Evolutionary conservation across 2,329 filamentous ascomycete genomes (phyloP).

Genomic region (Diaporthe sp.): DNA sequence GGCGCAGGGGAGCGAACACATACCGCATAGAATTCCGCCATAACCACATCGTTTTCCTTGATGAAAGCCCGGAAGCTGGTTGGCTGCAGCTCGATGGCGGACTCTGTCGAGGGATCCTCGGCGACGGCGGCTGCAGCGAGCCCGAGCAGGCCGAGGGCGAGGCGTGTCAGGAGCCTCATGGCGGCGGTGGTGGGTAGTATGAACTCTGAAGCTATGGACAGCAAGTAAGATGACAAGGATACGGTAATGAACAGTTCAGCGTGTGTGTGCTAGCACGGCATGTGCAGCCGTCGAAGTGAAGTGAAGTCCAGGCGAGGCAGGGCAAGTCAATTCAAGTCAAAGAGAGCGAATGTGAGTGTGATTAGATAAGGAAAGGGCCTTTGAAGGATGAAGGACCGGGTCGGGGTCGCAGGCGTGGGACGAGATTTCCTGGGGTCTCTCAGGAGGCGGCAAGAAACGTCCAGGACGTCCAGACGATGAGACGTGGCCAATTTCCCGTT

Average conservation of each 20-base stretch:
- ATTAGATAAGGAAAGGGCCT: slow-evolving; percentile 32
- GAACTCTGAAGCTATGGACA: neutral
- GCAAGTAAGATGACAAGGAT: neutral
- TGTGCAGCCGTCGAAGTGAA: slow-evolving; percentile 19
- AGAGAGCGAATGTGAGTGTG: slow-evolving; percentile 12
- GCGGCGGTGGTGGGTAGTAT: neutral
- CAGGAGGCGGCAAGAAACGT: slow-evolving; percentile 22
- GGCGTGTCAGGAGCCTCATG: slow-evolving; percentile 51
- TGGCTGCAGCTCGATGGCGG: slow-evolving; percentile 86
- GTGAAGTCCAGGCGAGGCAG: neutral
- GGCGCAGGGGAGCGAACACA: neutral
- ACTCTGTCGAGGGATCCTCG: slow-evolving; percentile 67
- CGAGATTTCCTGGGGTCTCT: slow-evolving; percentile 3
- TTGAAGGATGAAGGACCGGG: slow-evolving; percentile 26
- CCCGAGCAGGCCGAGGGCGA: slow-evolving; percentile 64
- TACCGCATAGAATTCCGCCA: slow-evolving; percentile 79
- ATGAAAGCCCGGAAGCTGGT: slow-evolving; percentile 91
- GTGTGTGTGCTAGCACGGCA: neutral
- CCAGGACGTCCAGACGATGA: slow-evolving; percentile 4
- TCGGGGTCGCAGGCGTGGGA: slow-evolving; percentile 5
- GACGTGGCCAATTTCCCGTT: slow-evolving; percentile 41
- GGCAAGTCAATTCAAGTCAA: neutral
- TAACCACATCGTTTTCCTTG: slow-evolving; percentile 86
- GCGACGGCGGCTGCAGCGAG: slow-evolving; percentile 68
- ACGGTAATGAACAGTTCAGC: neutral